Evolutionary conservation across 78 protist species (phyloP), one percentile per base, ranked within the genome.

Genomic region (Dictyostelium firmibasis): DNA sequence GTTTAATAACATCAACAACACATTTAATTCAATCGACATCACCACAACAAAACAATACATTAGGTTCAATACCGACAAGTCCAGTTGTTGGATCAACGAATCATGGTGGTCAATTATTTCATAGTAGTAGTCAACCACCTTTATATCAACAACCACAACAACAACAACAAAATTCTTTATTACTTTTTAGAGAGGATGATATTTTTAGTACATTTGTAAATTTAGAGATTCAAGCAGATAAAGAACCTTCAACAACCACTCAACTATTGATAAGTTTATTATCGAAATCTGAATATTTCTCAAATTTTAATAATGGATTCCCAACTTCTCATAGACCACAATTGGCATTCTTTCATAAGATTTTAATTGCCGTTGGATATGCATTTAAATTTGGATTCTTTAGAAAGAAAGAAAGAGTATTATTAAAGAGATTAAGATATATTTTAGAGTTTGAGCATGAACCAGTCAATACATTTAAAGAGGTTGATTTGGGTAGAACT

Each of bases 341-440:
- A 50, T 81, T 75, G 67, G 50, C 74, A 27, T 89, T 89, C 57
- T 89, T 89, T 43, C 87, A 89, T 14, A 89, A 89, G 47, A 57
- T 82, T 20, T 31, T 89, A 18, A 69, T 89, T 18, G 94, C 94
- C 1, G 87, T 70, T 35, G 36, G 75, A 74, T 89, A 89, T 70
- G 94, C 94, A 11, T 89, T 89, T 29, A 89, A 81, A 35, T 89
- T 89, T 81, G 94, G 94, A 13, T 89, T 89, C 72, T 89, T 89
- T 84, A 89, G 83, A 62, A 27, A 78, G n/a, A 89, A 89, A 31
- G 94, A 89, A 27, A 16, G 83, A 18, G 31, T 60, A 18, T 47
- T 89, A 8, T 31, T 89, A 7, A 89, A 78, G 35, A 23, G 94
- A 29, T 74, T 89, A 10, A 29, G 29, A 10, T 53, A 78, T 27